A percentile compares a stretch with the other conserved stretches of the same genome.
These are phyloP conservation scores for Mucor indicus DNA, from an alignment of 371 early-diverging fungal genomes.

Conservation along the genomic window DNA sequence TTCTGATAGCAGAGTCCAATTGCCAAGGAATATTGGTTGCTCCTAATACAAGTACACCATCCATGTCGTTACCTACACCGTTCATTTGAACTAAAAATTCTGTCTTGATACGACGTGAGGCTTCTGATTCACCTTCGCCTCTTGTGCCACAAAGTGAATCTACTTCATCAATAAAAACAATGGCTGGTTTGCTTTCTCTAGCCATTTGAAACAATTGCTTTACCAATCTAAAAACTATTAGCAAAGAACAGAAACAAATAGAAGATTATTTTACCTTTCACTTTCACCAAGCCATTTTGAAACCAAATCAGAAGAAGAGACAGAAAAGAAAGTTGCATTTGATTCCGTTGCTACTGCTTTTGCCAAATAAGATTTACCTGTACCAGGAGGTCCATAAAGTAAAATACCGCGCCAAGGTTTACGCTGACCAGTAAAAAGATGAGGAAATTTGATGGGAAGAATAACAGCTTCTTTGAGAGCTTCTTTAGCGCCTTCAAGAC, in stretches of 20 bases:
- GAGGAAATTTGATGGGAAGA: conserved; percentile 96
- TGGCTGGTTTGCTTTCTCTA: conserved; percentile 88
- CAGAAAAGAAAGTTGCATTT: conserved; percentile 92
- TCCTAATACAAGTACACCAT: conserved; percentile 90
- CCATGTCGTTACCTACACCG: conserved; percentile 94
- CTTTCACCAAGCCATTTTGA: conserved; percentile 98
- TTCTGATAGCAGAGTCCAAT: conserved; percentile 89
- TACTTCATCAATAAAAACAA: conserved; percentile 98
- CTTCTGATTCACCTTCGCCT: conserved; percentile 95
- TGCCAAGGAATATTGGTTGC: conserved; percentile 98
- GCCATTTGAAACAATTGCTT: conserved; percentile 95
- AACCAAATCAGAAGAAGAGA: conserved; percentile 94
- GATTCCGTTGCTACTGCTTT: conserved; percentile 98
- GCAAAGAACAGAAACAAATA: too few relatives aligned
- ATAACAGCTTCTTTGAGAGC: conserved; percentile 98
- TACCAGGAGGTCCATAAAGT: conserved; percentile 98
- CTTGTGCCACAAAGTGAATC: conserved; percentile 94
- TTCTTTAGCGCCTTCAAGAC: conserved; percentile 97
- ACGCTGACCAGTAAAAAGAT: conserved; percentile 91
- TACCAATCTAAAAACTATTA: conserved; percentile 63
- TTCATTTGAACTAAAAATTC: conserved; percentile 98
- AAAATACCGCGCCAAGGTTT: conserved; percentile 98
- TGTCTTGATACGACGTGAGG: conserved; percentile 87
- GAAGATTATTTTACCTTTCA: conserved; percentile 81
- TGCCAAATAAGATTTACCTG: conserved; percentile 97